Evolutionary conservation across 2,329 filamentous ascomycete genomes (phyloP).

Genomic region (Penicillium glabrum): DNA sequence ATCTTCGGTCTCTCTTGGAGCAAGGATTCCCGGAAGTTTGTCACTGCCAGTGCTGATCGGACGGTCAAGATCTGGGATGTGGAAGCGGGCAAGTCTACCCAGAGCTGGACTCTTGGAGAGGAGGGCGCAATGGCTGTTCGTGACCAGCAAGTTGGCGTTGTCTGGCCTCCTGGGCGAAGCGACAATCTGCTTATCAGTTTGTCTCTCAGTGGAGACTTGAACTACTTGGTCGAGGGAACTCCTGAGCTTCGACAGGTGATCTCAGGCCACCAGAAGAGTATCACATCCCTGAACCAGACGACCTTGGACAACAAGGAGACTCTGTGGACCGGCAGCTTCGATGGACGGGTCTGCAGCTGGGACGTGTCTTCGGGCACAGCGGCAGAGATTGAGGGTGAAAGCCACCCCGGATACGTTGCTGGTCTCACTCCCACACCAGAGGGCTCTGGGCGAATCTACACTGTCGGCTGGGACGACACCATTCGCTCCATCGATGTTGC

Average conservation of each 20-base stretch:
- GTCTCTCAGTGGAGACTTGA: constrained; percentile 83
- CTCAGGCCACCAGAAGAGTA: constrained; percentile 86
- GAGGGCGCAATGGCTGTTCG: constrained; percentile 69
- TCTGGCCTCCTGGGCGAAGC: constrained; percentile 77
- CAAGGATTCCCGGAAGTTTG: constrained; percentile 79
- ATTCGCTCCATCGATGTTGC: constrained; percentile 75
- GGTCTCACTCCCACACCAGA: constrained; percentile 63
- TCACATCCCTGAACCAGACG: constrained; percentile 71
- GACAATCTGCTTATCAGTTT: constrained; percentile 90
- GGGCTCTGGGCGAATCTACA: constrained; percentile 66
- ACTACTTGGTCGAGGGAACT: constrained; percentile 76
- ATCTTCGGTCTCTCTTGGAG: constrained; percentile 93
- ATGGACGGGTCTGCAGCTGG: constrained; percentile 85
- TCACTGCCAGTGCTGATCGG: constrained; percentile 90
- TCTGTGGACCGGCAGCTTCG: constrained; percentile 87
- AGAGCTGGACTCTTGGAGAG: constrained; percentile 82
- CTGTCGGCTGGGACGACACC: constrained; percentile 91
- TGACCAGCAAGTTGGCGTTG: constrained; percentile 92
- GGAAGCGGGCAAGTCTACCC: constrained; percentile 71
- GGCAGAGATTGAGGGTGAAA: constrained; percentile 71
- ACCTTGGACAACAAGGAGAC: constrained; percentile 56
- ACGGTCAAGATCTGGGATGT: constrained; percentile 94
- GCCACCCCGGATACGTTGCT: constrained; percentile 82
- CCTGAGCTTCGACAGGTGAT: constrained; percentile 69
- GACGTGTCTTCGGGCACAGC: constrained; percentile 69